Evolutionary conservation across 345 rosid genomes (phyloP).

Genomic region (Turritis glabra): DNA sequence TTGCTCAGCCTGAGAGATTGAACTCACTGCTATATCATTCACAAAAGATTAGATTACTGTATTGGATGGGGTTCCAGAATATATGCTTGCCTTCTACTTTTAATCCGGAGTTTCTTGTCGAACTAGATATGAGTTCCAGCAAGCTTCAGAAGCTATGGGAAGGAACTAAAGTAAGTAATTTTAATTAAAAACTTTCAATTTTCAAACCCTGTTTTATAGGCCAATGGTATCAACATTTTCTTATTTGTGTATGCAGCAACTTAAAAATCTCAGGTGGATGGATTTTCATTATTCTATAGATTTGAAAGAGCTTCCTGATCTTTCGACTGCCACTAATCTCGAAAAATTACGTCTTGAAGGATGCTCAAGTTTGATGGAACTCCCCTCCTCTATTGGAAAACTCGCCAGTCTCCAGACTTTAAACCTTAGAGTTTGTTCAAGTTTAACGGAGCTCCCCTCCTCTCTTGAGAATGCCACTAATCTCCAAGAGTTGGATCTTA

Average conservation of each 20-base stretch:
- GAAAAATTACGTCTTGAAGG: accelerated
- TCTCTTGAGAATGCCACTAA: too few species aligned
- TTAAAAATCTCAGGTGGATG: too few species aligned
- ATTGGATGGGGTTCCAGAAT: not conserved
- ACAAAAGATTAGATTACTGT: not conserved
- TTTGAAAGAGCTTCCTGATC: too few species aligned
- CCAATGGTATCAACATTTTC: too few species aligned
- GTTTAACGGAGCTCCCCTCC: too few species aligned
- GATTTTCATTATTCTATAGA: too few species aligned
- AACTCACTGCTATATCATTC: not conserved
- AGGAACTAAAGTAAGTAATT: not conserved
- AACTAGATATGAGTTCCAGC: not conserved
- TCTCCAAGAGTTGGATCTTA: not conserved
- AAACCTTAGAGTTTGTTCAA: too few species aligned
- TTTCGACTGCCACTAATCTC: not conserved
- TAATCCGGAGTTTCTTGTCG: not conserved
- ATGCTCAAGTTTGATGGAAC: not conserved
- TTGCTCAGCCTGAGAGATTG: not conserved
- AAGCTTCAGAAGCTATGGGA: constrained; percentile 23
- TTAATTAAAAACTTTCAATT: too few species aligned
- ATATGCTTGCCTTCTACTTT: constrained; percentile 20
- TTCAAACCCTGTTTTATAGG: too few species aligned
- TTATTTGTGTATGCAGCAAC: too few species aligned
- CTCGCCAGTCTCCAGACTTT: not conserved
- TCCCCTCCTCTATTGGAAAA: not conserved